Evolutionary conservation across 306 rosid species (phyloP).

Genomic region (Vicia sativa): DNA sequence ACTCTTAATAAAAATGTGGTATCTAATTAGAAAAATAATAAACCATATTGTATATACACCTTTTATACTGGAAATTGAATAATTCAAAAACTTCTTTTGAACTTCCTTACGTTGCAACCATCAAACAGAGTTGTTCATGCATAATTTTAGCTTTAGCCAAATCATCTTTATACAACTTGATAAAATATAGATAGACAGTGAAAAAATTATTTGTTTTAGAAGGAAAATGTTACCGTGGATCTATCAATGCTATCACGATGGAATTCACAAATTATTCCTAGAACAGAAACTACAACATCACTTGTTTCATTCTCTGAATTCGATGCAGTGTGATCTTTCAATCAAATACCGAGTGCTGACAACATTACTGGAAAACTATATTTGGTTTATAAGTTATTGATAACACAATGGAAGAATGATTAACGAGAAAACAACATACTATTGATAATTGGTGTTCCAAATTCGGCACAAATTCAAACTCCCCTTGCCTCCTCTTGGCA

Average conservation of each 20-base stretch:
- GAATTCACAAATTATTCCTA: conserved; percentile 54
- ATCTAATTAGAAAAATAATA: conserved; percentile 42
- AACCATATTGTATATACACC: conserved; percentile 15
- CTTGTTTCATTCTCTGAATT: conserved; percentile 32
- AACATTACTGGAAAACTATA: conserved; percentile 41
- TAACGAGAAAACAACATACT: conserved; percentile 34
- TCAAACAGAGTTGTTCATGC: conserved; percentile 48
- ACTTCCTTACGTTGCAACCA: conserved; percentile 45
- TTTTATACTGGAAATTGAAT: conserved; percentile 2
- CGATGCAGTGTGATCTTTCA: conserved; percentile 28
- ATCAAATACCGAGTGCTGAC: conserved; percentile 32
- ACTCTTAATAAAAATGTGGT: too few relatives aligned
- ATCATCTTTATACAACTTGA: conserved; percentile 28
- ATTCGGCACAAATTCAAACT: conserved; percentile 49
- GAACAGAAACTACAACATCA: conserved; percentile 50
- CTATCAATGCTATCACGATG: conserved; percentile 47
- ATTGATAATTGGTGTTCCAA: conserved; percentile 42
- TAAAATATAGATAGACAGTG: neutral
- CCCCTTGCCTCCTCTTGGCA: conserved; percentile 45
- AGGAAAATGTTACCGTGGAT: conserved; percentile 37
- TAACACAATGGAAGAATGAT: neutral
- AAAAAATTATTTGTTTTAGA: too few relatives aligned
- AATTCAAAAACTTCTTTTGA: neutral
- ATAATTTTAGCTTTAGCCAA: conserved; percentile 47
- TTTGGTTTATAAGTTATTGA: conserved; percentile 24